These are phyloP conservation scores for Penicillium sp. DNA, from an alignment of 2,329 filamentous ascomycete genomes.

Conservation along the genomic window DNA sequence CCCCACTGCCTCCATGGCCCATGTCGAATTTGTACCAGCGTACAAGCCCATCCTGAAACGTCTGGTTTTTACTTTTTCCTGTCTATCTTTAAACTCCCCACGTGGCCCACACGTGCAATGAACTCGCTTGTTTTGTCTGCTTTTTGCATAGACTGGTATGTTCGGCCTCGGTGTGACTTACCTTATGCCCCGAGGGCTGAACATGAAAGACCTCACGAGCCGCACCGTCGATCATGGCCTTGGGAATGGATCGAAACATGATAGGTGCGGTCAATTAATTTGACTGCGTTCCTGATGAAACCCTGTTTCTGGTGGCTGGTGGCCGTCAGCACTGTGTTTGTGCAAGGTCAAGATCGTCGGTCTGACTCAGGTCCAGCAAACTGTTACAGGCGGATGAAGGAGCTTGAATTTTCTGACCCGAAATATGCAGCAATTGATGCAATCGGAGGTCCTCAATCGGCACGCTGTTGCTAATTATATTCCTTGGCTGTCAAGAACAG, in stretches of 20 bases:
- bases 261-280: background rate
- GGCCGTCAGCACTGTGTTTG: slow-evolving; percentile 19
- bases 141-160: slow-evolving; percentile 9
- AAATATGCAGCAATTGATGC: too few relatives aligned
- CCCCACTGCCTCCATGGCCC: background rate
- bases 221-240: too few relatives aligned
- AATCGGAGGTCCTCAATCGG: too few relatives aligned
- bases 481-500: background rate
- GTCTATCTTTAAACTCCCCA: slow-evolving; percentile 10
- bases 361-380: background rate
- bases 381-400: background rate
- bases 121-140: slow-evolving; percentile 18
- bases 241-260: background rate
- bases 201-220: background rate
- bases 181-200: slow-evolving; percentile 12
- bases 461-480: too few relatives aligned
- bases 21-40: slow-evolving; percentile 3
- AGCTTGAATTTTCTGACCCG: background rate
- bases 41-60: slow-evolving; percentile 10
- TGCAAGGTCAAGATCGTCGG: slow-evolving; percentile 6
- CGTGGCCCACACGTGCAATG: slow-evolving; percentile 23
- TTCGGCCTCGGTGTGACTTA: slow-evolving; percentile 7
- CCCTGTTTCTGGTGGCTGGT: slow-evolving; percentile 8
- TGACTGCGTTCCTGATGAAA: background rate
- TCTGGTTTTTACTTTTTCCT: background rate